Evolutionary conservation across 192 early-diverging fungal genomes (phyloP).

Genomic region (Backusella macrospora): DNA sequence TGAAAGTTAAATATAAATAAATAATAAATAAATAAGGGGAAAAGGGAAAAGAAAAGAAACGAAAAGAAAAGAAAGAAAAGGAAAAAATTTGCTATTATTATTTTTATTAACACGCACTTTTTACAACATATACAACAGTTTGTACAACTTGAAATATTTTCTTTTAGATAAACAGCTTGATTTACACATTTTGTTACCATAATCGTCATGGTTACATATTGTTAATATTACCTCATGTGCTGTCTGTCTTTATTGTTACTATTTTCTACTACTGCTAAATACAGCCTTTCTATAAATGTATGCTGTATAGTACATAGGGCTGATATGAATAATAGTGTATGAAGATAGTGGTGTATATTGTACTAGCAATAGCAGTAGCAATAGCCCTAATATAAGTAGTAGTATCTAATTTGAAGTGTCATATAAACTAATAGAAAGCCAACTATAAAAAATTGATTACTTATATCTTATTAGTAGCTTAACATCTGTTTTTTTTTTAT

Average conservation of each 20-base stretch:
- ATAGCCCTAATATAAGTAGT: too few relatives aligned
- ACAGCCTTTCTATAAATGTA: background rate
- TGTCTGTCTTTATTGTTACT: background rate
- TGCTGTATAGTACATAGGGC: too few relatives aligned
- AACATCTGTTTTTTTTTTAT: too few relatives aligned
- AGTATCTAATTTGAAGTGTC: too few relatives aligned
- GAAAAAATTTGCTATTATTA: background rate
- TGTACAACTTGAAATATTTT: conserved; percentile 1
- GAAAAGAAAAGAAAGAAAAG: background rate
- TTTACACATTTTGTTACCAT: background rate
- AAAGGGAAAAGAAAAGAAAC: background rate
- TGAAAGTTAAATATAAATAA: background rate
- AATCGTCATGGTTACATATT: background rate
- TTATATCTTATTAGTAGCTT: too few relatives aligned
- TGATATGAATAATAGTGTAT: too few relatives aligned
- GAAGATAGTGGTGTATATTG: too few relatives aligned
- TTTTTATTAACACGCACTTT: background rate
- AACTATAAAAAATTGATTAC: too few relatives aligned
- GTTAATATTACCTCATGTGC: background rate
- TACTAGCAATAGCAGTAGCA: too few relatives aligned
- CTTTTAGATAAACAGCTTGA: background rate
- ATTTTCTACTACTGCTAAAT: background rate
- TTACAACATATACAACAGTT: conserved; percentile 1
- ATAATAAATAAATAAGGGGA: background rate
- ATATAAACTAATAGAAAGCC: too few relatives aligned